A percentile compares a stretch with the other conserved stretches of the same genome.
Evolutionary conservation across 2,329 filamentous ascomycete species (phyloP).

Genomic region (Clathrospora elynae): DNA sequence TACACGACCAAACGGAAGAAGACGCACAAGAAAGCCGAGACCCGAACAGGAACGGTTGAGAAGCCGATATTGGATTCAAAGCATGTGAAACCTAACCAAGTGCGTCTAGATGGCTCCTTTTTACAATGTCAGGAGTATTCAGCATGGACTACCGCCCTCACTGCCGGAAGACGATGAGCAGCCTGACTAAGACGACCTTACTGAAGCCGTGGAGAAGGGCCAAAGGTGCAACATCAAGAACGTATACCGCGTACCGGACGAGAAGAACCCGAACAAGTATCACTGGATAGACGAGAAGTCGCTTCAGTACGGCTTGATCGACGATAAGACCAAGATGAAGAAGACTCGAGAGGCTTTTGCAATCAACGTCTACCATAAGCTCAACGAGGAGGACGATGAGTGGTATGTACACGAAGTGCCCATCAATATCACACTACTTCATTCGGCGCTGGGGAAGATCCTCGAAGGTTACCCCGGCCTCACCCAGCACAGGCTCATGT

Average conservation of each 20-base stretch:
- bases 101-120: too few species aligned
- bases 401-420: conserved; percentile 11
- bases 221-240: conserved; percentile 15
- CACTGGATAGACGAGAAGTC: conserved; percentile 15
- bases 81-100: too few species aligned
- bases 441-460: conserved; percentile 59
- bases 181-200: conserved; percentile 6
- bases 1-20: too few species aligned
- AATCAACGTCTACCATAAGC: conserved; percentile 12
- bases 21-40: too few species aligned
- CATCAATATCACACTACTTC: conserved; percentile 65
- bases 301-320: conserved; percentile 1
- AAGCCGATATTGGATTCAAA: too few species aligned
- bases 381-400: conserved; percentile 9
- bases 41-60: too few species aligned
- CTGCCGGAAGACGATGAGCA: background rate
- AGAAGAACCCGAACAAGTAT: conserved; percentile 7
- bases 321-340: conserved; percentile 14
- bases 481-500: conserved; percentile 63
- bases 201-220: conserved; percentile 18
- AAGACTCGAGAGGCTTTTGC: conserved; percentile 22
- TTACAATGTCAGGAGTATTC: too few species aligned
- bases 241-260: conserved; percentile 10
- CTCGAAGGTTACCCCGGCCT: conserved; percentile 64
- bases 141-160: too few species aligned